Conservation (phyloP, 306 rosid species). For the Adenanthera pavonina region DNA sequence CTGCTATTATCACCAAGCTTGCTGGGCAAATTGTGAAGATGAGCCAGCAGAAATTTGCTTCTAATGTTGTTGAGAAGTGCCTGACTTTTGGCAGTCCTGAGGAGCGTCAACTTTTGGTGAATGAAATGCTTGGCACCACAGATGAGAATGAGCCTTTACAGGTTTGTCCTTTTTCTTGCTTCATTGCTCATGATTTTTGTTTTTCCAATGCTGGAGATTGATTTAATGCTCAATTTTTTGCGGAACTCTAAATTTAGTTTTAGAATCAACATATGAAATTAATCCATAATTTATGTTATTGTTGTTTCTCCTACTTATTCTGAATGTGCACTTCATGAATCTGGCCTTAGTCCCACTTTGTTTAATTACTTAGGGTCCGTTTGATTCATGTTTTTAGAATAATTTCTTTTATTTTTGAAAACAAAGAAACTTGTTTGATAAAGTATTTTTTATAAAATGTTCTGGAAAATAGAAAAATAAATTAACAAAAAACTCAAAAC, state of each 20-base stretch:
- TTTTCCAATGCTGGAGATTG: not conserved
- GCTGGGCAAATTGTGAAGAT: conserved; percentile 96
- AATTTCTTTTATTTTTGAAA: no score
- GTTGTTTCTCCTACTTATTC: conserved; percentile 15
- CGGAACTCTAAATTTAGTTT: conserved; percentile 17
- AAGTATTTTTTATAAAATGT: no score
- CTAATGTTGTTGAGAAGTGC: conserved; percentile 97
- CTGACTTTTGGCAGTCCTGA: conserved; percentile 80
- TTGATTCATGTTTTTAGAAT: no score
- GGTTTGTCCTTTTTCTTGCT: conserved; percentile 50
- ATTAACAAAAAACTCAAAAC: no score
- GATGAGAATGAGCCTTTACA: conserved; percentile 99
- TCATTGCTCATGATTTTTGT: conserved; percentile 10
- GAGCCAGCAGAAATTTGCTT: conserved; percentile 99
- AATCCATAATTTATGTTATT: conserved; percentile 12
- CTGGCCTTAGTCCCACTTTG: not conserved
- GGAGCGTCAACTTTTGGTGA: conserved; percentile 85
- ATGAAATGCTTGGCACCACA: conserved; percentile 91
- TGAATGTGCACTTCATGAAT: not conserved
- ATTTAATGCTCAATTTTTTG: not conserved
- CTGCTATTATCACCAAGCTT: conserved; percentile 82
- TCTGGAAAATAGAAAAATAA: no score
- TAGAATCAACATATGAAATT: conserved; percentile 12
- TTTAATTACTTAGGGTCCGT: not conserved
- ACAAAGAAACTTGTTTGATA: no score